Evolutionary conservation across 2,329 filamentous ascomycete genomes (phyloP), one percentile per base, ranked within the genome.

Genomic region (Amesomyces nigricolor): DNA sequence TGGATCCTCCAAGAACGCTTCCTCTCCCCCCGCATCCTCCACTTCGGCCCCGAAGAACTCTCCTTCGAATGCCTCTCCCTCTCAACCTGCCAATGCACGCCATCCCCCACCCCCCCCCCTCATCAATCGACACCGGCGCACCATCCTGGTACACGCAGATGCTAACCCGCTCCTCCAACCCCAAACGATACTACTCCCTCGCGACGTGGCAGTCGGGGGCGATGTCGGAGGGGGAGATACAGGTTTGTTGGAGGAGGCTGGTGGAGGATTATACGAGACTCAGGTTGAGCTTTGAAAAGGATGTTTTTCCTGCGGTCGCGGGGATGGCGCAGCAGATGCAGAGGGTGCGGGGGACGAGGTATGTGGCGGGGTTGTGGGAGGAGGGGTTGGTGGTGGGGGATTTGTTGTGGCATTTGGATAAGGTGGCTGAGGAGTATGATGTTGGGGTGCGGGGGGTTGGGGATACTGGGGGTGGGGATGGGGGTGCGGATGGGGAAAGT

Each of bases 261-360:
- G 57, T 62, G 4, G 48, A 57, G 37, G 51, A 61, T 14, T 61
- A 56, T 38, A 54, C 51, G 2, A 47, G 10, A 2, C 52, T 49
- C 22, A 9, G 49, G 1, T 46, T 62, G 26, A 61, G 53, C 6
- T 51, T 35, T 1, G 55, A 51, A 8, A 49, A 44, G 38, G 61
- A 62, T 5, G 2, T 61, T 0, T 62, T 62, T 30, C 61, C 61
- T 3, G 57, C 59, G 1, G 19, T 61, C 0, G 46, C 55, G 7
- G 61, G 61, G 0, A 13, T 60, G 8, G 59, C 61, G 8, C 40
- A 43, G 19, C 37, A 19, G 16, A 54, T 60, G 45, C n/a, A 10
- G 26, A n/a, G 6, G 44, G 26, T 47, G 44, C 8, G 30, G 17
- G 17, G 9, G 26, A 30, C 30, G 26, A 37, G 38, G 38, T 57